Percentiles rank a stretch among this genome's conserved stretches.
Evolutionary conservation across 495 filamentous ascomycete genomes (phyloP).

Genomic region (Neurospora terricola): DNA sequence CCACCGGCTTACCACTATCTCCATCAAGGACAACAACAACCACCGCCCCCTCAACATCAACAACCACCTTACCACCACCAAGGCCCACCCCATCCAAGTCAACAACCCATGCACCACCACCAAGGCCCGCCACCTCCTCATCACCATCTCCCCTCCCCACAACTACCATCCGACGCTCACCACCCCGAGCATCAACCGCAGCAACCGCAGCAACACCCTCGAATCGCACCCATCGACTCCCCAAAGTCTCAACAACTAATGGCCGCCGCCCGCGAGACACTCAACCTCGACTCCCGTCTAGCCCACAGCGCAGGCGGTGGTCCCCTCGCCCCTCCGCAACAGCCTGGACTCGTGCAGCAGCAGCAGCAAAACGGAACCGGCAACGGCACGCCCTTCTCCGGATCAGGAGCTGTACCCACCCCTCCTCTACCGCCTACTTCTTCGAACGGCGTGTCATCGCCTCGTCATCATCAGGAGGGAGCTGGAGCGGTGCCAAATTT

Average conservation of each 20-base stretch:
- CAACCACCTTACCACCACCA: slow-evolving; percentile 17
- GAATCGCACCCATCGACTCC: slow-evolving; percentile 15
- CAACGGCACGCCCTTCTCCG: background rate
- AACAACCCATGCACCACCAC: background rate
- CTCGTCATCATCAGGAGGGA: background rate
- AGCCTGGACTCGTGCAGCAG: background rate
- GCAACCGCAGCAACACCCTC: slow-evolving; percentile 13
- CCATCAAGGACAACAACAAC: slow-evolving; percentile 2
- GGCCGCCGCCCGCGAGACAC: background rate
- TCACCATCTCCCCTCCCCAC: slow-evolving; percentile 14
- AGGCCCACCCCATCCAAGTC: background rate
- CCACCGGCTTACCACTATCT: slow-evolving; percentile 6
- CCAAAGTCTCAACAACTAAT: slow-evolving; percentile 30
- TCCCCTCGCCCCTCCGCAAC: background rate
- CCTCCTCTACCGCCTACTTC: background rate
- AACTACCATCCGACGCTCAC: slow-evolving; percentile 14
- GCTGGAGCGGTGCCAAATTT: background rate
- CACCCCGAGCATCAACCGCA: slow-evolving; percentile 15
- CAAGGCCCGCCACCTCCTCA: slow-evolving; percentile 4
- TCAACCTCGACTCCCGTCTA: background rate
- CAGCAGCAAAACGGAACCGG: background rate
- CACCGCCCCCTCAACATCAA: slow-evolving; percentile 10
- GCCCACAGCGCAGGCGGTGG: slow-evolving; percentile 3
- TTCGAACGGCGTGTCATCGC: background rate
- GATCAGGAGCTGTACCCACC: background rate